Evolutionary conservation across 768 basidiomycete genomes (phyloP).

Genomic region (Russula ochroleuca): DNA sequence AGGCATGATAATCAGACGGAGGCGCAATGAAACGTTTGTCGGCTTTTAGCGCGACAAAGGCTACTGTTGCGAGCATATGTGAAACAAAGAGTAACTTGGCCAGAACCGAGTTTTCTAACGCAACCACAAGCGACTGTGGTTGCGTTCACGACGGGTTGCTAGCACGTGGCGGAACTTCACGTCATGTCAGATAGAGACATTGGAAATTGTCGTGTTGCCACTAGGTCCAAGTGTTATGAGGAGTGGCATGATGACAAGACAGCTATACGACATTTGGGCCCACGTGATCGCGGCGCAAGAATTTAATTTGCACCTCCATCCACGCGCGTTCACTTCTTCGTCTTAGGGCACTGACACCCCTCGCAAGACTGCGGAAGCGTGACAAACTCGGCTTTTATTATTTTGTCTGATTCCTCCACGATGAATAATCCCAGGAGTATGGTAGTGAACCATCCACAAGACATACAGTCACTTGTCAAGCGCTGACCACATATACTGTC

Average conservation of each 20-base stretch:
- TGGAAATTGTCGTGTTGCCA: background rate
- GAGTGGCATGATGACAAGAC: background rate
- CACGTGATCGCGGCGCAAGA: background rate
- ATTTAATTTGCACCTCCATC: too few species aligned
- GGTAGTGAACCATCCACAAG: background rate
- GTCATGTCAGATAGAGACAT: background rate
- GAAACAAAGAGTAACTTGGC: too few species aligned
- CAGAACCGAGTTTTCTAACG: background rate
- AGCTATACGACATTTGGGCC: background rate
- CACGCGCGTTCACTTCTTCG: background rate
- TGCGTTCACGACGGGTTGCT: background rate
- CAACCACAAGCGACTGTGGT: background rate
- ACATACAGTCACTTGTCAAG: background rate
- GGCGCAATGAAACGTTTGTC: too few species aligned
- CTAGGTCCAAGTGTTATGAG: background rate
- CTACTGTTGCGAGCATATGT: background rate
- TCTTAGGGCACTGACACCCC: too few species aligned
- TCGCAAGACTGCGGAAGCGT: too few species aligned
- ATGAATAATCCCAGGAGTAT: slow-evolving; percentile 26
- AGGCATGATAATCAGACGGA: too few species aligned
- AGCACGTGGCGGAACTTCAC: background rate
- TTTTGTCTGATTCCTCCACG: background rate
- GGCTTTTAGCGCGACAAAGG: background rate
- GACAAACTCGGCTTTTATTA: too few species aligned
- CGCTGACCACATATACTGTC: too few species aligned